Conservation (phyloP, 169 alveolate genomes). For the Besnoitia besnoiti region DNA sequence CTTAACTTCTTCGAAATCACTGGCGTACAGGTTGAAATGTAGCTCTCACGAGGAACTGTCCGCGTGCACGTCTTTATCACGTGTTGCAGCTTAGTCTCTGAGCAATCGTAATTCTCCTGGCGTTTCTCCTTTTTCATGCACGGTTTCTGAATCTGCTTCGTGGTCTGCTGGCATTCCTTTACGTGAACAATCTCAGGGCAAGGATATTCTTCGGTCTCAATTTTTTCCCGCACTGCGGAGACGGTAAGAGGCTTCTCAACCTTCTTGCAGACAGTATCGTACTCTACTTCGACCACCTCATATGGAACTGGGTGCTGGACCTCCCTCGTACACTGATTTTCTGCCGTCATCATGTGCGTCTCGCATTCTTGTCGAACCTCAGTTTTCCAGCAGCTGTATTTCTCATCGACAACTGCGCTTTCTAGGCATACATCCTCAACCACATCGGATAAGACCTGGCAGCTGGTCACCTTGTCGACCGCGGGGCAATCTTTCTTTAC, state of each 20-base stretch:
- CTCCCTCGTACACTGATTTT: conserved; percentile 57
- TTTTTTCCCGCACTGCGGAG: conserved; percentile 35
- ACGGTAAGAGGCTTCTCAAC: conserved; percentile 28
- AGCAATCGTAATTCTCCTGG: conserved; percentile 63
- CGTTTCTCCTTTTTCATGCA: conserved; percentile 45
- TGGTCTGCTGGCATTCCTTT: conserved; percentile 46
- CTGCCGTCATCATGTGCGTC: conserved; percentile 53
- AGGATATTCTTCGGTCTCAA: conserved; percentile 60
- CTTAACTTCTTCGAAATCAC: conserved; percentile 32
- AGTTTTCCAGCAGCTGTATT: conserved; percentile 67
- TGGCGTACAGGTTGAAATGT: conserved; percentile 46
- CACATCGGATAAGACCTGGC: conserved; percentile 51
- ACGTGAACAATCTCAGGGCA: conserved; percentile 63
- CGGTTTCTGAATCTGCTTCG: conserved; percentile 56
- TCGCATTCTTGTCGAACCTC: conserved; percentile 62
- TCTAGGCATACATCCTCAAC: conserved; percentile 58
- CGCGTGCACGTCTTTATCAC: conserved; percentile 63
- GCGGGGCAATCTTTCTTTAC: conserved; percentile 61
- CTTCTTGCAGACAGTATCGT: conserved; percentile 59
- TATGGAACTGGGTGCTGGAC: conserved; percentile 61
- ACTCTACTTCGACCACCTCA: conserved; percentile 53
- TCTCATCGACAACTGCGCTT: conserved; percentile 32
- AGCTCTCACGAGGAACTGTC: conserved; percentile 53
- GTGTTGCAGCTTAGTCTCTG: conserved; percentile 58
- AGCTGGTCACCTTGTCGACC: conserved; percentile 42